Percentiles rank a stretch among this genome's conserved stretches.
Evolutionary conservation across 1,284 basidiomycete genomes (phyloP).

Genomic region (Heterobasidion occidentale): DNA sequence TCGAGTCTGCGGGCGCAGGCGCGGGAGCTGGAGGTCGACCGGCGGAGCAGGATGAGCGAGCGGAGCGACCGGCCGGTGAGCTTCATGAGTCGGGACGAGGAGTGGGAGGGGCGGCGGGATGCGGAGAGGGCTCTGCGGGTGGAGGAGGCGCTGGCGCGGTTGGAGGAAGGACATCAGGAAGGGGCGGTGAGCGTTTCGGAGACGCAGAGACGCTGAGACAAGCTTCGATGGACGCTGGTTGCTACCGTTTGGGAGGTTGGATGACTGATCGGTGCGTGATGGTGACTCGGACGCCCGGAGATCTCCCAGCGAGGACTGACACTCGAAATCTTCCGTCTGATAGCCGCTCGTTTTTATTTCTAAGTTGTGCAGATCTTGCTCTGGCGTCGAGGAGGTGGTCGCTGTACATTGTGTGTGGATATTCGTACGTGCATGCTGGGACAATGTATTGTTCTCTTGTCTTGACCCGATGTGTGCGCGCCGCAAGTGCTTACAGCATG

Average conservation of each 20-base stretch:
- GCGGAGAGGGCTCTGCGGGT: constrained; percentile 42
- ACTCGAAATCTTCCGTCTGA: background rate
- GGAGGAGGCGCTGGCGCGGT: constrained; percentile 45
- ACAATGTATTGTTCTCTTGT: too few relatives aligned
- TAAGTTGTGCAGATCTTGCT: too few relatives aligned
- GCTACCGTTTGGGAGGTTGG: background rate
- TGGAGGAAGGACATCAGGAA: constrained; percentile 28
- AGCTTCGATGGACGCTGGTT: background rate
- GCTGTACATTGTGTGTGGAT: too few relatives aligned
- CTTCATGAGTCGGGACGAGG: constrained; percentile 45
- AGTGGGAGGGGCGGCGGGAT: constrained; percentile 48
- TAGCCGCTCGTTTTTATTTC: too few relatives aligned
- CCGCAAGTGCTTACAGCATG: too few relatives aligned
- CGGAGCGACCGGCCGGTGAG: constrained; percentile 34
- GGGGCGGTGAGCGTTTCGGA: background rate
- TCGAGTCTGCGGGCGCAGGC: constrained; percentile 37
- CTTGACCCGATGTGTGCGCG: too few relatives aligned
- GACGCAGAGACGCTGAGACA: background rate
- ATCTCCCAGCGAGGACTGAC: background rate
- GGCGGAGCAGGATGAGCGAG: constrained; percentile 21
- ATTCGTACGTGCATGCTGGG: too few relatives aligned
- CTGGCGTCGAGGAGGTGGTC: too few relatives aligned
- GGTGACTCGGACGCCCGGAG: background rate
- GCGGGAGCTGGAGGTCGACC: constrained; percentile 8
- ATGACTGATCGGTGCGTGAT: background rate